A percentile compares a stretch with the other conserved stretches of the same genome.
Conservation (phyloP, 2,329 filamentous ascomycete genomes). For the Fusarium sp. region DNA sequence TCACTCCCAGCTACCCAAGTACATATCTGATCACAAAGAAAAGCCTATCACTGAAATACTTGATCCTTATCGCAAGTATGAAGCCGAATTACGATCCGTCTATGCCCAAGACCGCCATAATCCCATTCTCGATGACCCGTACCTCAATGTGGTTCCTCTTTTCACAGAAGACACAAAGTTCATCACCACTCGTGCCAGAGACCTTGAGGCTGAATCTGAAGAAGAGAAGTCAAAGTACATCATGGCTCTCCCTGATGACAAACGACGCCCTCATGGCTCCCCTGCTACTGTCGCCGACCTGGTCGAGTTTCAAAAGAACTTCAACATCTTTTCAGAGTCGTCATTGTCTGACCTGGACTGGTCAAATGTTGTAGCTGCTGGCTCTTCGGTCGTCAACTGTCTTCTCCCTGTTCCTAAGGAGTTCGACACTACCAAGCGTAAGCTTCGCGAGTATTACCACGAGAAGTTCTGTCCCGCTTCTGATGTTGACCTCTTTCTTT, state of each 20-base stretch:
- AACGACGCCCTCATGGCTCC: slow-evolving; percentile 71
- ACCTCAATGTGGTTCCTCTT: slow-evolving; percentile 74
- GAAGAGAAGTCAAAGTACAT: slow-evolving; percentile 74
- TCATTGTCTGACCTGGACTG: slow-evolving; percentile 81
- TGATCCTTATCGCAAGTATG: slow-evolving; percentile 74
- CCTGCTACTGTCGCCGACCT: slow-evolving; percentile 75
- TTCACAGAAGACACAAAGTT: slow-evolving; percentile 68
- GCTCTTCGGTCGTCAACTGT: slow-evolving; percentile 83
- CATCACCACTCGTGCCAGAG: slow-evolving; percentile 72
- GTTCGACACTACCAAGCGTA: slow-evolving; percentile 71
- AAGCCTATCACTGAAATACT: slow-evolving; percentile 69
- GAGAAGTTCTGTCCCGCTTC: slow-evolving; percentile 84
- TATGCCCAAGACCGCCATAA: slow-evolving; percentile 76
- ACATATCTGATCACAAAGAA: slow-evolving; percentile 67
- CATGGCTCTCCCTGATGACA: slow-evolving; percentile 72
- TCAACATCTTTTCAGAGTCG: slow-evolving; percentile 84
- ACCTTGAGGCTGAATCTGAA: slow-evolving; percentile 67
- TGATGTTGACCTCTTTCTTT: slow-evolving; percentile 88
- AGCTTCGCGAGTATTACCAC: slow-evolving; percentile 80
- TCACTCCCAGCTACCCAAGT: slow-evolving; percentile 59
- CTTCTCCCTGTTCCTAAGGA: slow-evolving; percentile 76
- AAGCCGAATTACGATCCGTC: slow-evolving; percentile 72
- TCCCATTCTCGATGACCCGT: slow-evolving; percentile 64
- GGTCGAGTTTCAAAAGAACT: slow-evolving; percentile 80
- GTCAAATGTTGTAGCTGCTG: slow-evolving; percentile 84